Evolutionary conservation across 805 yeast genomes (phyloP).

Genomic region (Hermanozyma aechmeae): DNA sequence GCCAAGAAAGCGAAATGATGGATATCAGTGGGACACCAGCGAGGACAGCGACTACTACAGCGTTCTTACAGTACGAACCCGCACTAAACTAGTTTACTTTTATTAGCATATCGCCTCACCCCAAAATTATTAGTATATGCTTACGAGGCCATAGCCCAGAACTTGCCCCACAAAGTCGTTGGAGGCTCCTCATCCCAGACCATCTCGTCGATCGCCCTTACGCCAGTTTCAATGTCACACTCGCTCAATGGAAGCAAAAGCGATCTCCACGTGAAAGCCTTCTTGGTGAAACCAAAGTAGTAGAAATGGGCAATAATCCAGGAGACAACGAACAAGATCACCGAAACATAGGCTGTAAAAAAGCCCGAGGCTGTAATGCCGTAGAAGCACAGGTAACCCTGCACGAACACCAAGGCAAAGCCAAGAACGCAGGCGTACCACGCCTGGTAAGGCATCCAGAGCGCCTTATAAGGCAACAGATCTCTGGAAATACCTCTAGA

Average conservation of each 20-base stretch:
- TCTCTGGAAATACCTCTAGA: conserved; percentile 58
- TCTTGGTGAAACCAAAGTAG: conserved; percentile 32
- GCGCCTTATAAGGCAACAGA: conserved; percentile 65
- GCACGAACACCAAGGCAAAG: conserved; percentile 51
- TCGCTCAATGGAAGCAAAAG: conserved; percentile 43
- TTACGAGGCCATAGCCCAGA: conserved; percentile 37
- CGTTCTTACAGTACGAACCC: no score
- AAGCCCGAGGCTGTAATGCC: conserved; percentile 45
- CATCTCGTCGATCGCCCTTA: conserved; percentile 51
- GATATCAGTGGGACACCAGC: no score
- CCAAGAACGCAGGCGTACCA: conserved; percentile 52
- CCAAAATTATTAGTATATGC: no score
- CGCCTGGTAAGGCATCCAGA: conserved; percentile 58
- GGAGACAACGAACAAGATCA: conserved; percentile 45
- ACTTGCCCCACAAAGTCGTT: conserved; percentile 43
- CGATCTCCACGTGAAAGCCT: conserved; percentile 25
- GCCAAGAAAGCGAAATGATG: no score
- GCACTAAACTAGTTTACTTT: no score
- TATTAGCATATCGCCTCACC: no score
- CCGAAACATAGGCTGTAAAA: conserved; percentile 64
- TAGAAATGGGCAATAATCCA: conserved; percentile 49
- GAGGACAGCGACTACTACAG: no score
- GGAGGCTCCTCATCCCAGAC: conserved; percentile 45
- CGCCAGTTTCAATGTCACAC: conserved; percentile 61
- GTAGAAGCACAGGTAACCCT: conserved; percentile 64